phyloP scores from a whole-genome alignment of 2,329 filamentous ascomycete genomes.

The Neoscytalidium dimidiatum region DNA sequence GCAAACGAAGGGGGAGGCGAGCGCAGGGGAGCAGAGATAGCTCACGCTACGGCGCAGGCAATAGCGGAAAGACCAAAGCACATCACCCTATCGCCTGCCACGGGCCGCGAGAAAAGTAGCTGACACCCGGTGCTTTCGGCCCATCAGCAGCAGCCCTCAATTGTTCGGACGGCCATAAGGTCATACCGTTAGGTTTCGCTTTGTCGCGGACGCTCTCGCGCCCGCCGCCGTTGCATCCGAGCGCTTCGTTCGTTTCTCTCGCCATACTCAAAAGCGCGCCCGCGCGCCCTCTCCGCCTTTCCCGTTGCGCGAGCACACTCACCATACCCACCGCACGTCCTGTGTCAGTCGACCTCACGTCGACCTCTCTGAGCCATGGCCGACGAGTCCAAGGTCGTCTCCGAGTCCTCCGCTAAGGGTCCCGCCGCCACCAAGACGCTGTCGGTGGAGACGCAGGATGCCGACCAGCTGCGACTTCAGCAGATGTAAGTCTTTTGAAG shows the following conservation, averaged over 20 bases:
- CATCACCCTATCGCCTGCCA: too few species aligned
- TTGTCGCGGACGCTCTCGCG: neutral
- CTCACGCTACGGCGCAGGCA: neutral
- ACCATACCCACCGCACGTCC: too few species aligned
- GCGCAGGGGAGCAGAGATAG: too few species aligned
- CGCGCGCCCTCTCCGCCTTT: neutral
- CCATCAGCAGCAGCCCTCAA: too few species aligned
- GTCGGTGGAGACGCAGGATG: constrained; percentile 5
- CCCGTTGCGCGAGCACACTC: neutral
- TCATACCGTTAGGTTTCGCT: too few species aligned
- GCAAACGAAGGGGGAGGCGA: neutral
- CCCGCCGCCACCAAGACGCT: constrained; percentile 9
- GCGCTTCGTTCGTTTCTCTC: neutral
- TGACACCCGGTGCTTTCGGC: too few species aligned
- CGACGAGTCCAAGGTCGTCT: neutral
- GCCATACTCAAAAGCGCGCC: neutral
- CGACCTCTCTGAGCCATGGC: neutral
- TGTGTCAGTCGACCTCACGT: neutral
- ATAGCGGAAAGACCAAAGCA: too few species aligned
- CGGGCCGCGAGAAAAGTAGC: too few species aligned
- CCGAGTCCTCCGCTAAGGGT: constrained; percentile 8
- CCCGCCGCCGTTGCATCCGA: neutral
- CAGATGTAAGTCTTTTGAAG: constrained; percentile 15
- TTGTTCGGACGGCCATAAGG: too few species aligned
- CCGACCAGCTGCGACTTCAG: constrained; percentile 16